Evolutionary conservation across 768 basidiomycete genomes (phyloP), one percentile per base, ranked within the genome.

Genomic region (Tephrocybe rancida): DNA sequence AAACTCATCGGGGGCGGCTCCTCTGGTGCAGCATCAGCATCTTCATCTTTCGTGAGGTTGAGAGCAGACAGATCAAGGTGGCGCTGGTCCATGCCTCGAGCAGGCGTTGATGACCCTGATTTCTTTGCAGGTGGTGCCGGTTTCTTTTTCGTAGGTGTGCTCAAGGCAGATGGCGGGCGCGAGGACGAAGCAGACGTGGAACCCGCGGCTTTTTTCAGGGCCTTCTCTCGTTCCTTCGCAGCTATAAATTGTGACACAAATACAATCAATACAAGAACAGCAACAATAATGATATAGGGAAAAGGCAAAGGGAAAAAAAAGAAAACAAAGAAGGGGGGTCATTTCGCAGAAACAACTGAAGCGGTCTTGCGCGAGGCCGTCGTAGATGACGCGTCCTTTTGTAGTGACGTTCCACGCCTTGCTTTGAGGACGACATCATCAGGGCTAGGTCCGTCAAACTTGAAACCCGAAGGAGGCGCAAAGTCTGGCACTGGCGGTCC

Each of bases 401-500:
- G 71, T 50, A 88, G 70, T 26, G 85, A 72, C 3, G 93, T 90
- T 42, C 90, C 90, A 48, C 81, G 85, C 44, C 93, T 84, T 49
- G 93, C 91, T 60, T 83, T 84, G 61, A 90, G 74, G 8, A 98
- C 85, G 57, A 91, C 71, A 63, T 98, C 96, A 61, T 98, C 96
- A 19, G 96, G 96, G 69, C 95, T 97, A 30, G 91, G 92, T 21
- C 78, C 80, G 57, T 94, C 85, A 64, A 95, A 93, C 9, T 83
- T 72, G 65, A 91, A 92, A 2, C 73, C 70, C 35, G 67, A 65
- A 16, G 72, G 61, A 13, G 70, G 62, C 7, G 64, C 62, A 35
- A 73, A 55, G 48, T 70, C 69, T 16, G 78, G 73, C n/a, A 76
- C 70, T 18, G 68, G 59, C 8, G 58, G 61, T 41, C 63, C 43